Evolutionary conservation across 192 early-diverging fungal genomes (phyloP), one percentile per base, ranked within the genome.

Genomic region (Coemansia sp.): DNA sequence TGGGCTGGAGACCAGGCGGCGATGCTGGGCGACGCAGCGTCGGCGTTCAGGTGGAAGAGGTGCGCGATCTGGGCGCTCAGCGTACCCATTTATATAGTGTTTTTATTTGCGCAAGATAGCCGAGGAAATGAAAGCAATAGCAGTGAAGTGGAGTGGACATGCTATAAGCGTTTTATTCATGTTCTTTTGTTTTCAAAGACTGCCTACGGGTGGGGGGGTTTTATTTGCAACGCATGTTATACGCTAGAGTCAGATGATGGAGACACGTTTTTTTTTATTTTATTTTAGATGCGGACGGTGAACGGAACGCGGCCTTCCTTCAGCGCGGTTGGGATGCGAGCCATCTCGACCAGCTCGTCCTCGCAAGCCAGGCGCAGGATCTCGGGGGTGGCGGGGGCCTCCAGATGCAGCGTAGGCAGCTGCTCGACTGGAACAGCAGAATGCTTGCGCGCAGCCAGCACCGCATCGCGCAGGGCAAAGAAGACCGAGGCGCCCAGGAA

Each of bases 301-400:
- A 70, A 82, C 15, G 80, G 75, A 23, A 40, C 20, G 29, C 67
- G 55, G 34, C 80, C 80, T 9, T 71, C 58, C 41, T 68, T 70
- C 49, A 61, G 62, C 10, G 33, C 60, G 6, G 34, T n/a, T 0
- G 80, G 71, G 15, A 77, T 74, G 8, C 69, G 25, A 5, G 68
- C 66, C 50, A 66, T 19, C 22, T 79, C 71, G 2, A 79, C 82
- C 61, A 93, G 71, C 23, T 81, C 69, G 61, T 94, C 93, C 14
- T 72, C 83, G 65, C 91, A 93, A 3, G 88, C 84, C 68, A 88
- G 49, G 36, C 93, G 78, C 59, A 95, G 87, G 15, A 81, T 68
- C 71, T 95, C 93, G 0, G 90, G 76, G 1, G 92, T 95, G 7
- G 91, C 92, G 25, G 93, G 93, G 9, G 83, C 86, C 50, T 87